These are phyloP conservation scores for Plantago rigida DNA, from an alignment of 305 asterid genomes.

Conservation along the genomic window DNA sequence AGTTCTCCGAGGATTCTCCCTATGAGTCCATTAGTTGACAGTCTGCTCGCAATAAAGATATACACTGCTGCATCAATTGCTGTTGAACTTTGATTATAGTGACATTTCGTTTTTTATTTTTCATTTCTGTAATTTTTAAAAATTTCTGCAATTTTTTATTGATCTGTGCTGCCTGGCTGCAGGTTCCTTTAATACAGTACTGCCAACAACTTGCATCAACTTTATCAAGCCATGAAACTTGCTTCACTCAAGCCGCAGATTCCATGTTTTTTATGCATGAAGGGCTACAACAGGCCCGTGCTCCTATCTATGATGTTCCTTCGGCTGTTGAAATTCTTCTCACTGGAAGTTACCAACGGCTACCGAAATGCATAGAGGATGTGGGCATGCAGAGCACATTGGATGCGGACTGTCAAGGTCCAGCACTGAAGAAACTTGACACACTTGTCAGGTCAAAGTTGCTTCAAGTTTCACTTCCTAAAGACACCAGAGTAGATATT, in stretches of 20 bases:
- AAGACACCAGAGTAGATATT: conserved; percentile 64
- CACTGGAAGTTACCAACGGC: conserved; percentile 69
- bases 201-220: conserved; percentile 85
- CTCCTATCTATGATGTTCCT: conserved; percentile 94
- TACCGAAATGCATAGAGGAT: conserved; percentile 91
- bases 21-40: no score
- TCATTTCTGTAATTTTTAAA: no score
- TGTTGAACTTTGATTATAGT: not conserved
- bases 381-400: conserved; percentile 69
- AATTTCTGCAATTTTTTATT: not conserved
- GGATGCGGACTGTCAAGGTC: conserved; percentile 63
- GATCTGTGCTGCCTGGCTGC: conserved; percentile 31
- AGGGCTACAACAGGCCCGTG: conserved; percentile 97
- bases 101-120: not conserved
- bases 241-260: conserved; percentile 97
- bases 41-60: no score
- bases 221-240: conserved; percentile 88
- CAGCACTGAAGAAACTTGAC: conserved; percentile 75
- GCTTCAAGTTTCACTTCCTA: conserved; percentile 75
- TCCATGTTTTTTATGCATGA: conserved; percentile 98
- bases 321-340: conserved; percentile 86
- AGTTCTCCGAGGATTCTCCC: no score
- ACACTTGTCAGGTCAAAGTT: conserved; percentile 79
- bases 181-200: conserved; percentile 89
- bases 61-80: not conserved